These are phyloP conservation scores for Trichosporon sp. DNA, from an alignment of 1,284 basidiomycete species.

Conservation along the genomic window DNA sequence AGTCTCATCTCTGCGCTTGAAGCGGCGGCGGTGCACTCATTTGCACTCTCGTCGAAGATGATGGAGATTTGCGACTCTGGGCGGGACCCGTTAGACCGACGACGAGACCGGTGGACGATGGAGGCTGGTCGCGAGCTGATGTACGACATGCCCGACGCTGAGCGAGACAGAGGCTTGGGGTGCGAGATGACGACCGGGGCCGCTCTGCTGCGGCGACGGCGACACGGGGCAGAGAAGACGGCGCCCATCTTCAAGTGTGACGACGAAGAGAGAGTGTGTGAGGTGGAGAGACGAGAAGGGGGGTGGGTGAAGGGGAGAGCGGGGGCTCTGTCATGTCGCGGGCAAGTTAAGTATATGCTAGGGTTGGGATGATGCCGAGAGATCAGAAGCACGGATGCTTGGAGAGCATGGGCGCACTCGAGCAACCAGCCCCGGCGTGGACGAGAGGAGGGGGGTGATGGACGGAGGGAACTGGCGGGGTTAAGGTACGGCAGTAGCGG, in stretches of 20 bases:
- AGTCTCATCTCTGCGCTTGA: neutral
- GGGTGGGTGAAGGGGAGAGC: neutral
- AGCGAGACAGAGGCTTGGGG: neutral
- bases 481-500: neutral
- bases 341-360: neutral
- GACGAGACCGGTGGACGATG: neutral
- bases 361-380: neutral
- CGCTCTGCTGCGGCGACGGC: conserved; percentile 1
- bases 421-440: neutral
- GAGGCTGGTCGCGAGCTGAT: neutral
- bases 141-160: neutral
- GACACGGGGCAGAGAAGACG: conserved; percentile 7
- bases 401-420: neutral
- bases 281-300: conserved; percentile 1
- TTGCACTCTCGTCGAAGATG: neutral
- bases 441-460: neutral
- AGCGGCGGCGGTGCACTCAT: neutral
- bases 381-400: neutral
- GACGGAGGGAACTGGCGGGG: neutral
- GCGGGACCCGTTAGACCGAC: neutral
- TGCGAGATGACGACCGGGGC: conserved; percentile 1
- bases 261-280: neutral
- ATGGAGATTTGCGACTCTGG: neutral
- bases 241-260: conserved; percentile 4
- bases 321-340: neutral